Evolutionary conservation across 164 flowering plant genomes (phyloP).

Genomic region (Cinnamomum chago): DNA sequence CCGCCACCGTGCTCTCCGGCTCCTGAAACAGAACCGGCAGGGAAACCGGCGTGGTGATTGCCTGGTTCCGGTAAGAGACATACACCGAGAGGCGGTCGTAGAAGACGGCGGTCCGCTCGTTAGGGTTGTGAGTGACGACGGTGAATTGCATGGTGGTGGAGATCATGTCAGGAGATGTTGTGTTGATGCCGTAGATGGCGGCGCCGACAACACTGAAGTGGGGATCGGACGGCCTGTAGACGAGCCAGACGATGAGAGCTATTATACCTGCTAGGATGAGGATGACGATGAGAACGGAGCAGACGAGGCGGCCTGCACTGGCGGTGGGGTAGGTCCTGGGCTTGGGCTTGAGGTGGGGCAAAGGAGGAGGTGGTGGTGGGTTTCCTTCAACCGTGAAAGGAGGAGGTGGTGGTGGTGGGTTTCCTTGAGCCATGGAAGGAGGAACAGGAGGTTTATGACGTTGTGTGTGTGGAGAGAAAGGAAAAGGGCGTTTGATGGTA

Average conservation of each 20-base stretch:
- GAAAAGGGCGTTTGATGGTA: background rate
- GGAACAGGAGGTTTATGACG: background rate
- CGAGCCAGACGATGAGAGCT: constrained; percentile 52
- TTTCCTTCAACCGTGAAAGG: no score
- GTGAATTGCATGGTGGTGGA: constrained; percentile 77
- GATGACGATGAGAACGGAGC: constrained; percentile 28
- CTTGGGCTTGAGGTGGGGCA: background rate
- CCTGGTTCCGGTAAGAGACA: constrained; percentile 53
- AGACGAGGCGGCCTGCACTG: constrained; percentile 18
- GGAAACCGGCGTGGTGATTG: constrained; percentile 48
- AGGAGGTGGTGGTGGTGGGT: background rate
- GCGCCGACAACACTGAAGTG: constrained; percentile 58
- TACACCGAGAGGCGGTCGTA: constrained; percentile 55
- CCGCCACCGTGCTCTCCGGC: constrained; percentile 46
- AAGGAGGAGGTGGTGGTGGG: background rate
- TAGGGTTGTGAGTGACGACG: constrained; percentile 61
- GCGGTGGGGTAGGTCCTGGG: background rate
- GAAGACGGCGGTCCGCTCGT: constrained; percentile 48
- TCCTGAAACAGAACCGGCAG: constrained; percentile 59
- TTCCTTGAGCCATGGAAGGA: background rate
- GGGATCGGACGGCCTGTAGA: constrained; percentile 72
- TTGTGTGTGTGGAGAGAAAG: no score
- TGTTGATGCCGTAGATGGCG: constrained; percentile 57
- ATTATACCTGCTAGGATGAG: constrained; percentile 55
- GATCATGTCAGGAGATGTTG: constrained; percentile 40